A percentile compares a stretch with the other conserved stretches of the same genome.
Conservation (phyloP, 208 protist species). For the Wallacemonas sp. region DNA sequence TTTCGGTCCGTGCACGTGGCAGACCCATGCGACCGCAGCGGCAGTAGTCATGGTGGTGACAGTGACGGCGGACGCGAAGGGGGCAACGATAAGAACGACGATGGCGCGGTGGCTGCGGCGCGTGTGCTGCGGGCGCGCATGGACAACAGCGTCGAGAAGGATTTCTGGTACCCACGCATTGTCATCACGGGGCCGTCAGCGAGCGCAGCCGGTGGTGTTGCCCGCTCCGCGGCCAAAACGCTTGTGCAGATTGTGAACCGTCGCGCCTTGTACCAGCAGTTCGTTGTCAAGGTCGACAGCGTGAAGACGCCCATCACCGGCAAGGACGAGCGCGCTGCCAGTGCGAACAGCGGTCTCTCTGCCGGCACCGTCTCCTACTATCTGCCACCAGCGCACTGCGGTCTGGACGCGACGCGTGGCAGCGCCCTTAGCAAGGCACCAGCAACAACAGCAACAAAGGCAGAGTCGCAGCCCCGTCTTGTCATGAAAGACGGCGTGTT, state of each 20-base stretch:
- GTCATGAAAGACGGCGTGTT: conserved; percentile 28
- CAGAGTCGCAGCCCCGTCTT: too few relatives aligned
- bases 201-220: conserved; percentile 4
- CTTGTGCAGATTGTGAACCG: conserved; percentile 33
- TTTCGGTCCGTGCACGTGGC: too few relatives aligned
- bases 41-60: too few relatives aligned
- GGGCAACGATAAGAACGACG: not conserved
- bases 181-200: conserved; percentile 55
- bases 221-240: conserved; percentile 35
- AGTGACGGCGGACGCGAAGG: too few relatives aligned
- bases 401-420: too few relatives aligned
- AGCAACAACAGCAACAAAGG: too few relatives aligned
- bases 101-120: not conserved
- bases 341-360: too few relatives aligned
- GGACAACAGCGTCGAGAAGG: not conserved
- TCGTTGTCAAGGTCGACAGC: conserved; percentile 16
- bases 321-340: too few relatives aligned
- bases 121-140: not conserved
- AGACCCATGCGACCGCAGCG: too few relatives aligned
- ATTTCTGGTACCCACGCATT: conserved; percentile 67
- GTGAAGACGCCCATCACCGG: not conserved
- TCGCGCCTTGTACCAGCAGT: conserved; percentile 60
- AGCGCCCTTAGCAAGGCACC: too few relatives aligned
- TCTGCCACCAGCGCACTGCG: not conserved
- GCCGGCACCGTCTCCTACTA: not conserved